Base-by-base conservation (phyloP, 2,329 filamentous ascomycete species). In the Ampelomyces quisqualis region DNA sequence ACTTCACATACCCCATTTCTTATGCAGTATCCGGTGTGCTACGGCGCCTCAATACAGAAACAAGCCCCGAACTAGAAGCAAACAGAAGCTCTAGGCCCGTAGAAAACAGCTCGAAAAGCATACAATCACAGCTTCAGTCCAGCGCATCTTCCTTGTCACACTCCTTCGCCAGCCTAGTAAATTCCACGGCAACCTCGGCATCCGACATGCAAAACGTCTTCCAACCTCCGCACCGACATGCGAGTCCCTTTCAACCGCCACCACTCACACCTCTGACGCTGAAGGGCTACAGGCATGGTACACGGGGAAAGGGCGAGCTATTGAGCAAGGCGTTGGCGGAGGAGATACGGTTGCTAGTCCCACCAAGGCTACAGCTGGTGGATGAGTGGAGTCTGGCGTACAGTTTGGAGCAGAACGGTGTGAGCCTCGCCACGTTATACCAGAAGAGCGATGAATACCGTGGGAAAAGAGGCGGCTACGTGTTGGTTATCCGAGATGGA, bases 331-430 rank as follows among this genome's bases (percentile, higher is more conserved):
- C 82, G 8, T 74, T 97, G 20, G 93, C 91, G 2, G 93, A 97
- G 71, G 93, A 97, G 73, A 95, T 97, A 42, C 80, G 93, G 33
- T 79, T 94, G 26, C 83, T 97, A 59, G 75, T 97, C 15, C 93
- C 93, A 1, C 83, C 94, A 52, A 79, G 93, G 34, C 72, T 97
- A 45, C 88, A 95, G 68, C 82, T 98, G 30, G 81, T 85, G 45
- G 90, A 96, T 55, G 81, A 85, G 47, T 98, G 93, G 93, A 78
- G 77, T 38, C 73, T 97, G 35, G 79, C 85, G 24, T 98, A 97
- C 71, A 94, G 88, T 52, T 75, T 98, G 23, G 90, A 95, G 60
- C 86, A 94, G 69, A 84, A 98, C 67, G 93, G 93, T 9, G 88
- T 90, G 36, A 93, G 88, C 50, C 71, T 98, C 23, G 79, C 80